Percentiles rank a stretch among this genome's conserved stretches.
Evolutionary conservation across 805 yeast genomes (phyloP).

Genomic region (Teunomyces gatunensis): DNA sequence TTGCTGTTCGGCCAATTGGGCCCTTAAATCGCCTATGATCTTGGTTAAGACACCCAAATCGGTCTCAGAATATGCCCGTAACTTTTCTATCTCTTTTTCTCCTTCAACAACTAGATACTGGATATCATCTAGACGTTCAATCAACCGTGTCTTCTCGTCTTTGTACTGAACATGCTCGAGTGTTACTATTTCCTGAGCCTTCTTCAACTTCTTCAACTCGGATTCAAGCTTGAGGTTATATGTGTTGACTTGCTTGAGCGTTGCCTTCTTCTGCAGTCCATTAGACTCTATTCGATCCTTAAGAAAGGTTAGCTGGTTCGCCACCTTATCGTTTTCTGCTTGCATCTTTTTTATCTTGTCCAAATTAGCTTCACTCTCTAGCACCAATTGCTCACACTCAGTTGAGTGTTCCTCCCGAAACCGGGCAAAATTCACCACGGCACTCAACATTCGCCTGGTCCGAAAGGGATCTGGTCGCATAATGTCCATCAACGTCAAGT

Average conservation of each 20-base stretch:
- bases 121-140: slow-evolving; percentile 59
- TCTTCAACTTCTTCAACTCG: slow-evolving; percentile 59
- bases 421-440: slow-evolving; percentile 80
- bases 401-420: slow-evolving; percentile 74
- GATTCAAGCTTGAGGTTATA: slow-evolving; percentile 58
- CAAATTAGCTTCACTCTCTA: slow-evolving; percentile 49
- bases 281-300: slow-evolving; percentile 10
- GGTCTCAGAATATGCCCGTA: slow-evolving; percentile 58
- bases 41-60: slow-evolving; percentile 55
- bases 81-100: slow-evolving; percentile 55
- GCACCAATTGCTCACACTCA: slow-evolving; percentile 64
- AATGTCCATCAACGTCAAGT: slow-evolving; percentile 72
- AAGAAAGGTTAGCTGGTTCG: slow-evolving; percentile 8
- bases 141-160: slow-evolving; percentile 55
- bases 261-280: slow-evolving; percentile 28
- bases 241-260: slow-evolving; percentile 37
- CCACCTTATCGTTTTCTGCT: slow-evolving; percentile 11
- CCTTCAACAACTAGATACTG: slow-evolving; percentile 56
- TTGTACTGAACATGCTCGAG: slow-evolving; percentile 64
- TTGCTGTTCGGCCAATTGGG: slow-evolving; percentile 39
- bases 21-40: slow-evolving; percentile 52
- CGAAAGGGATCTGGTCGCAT: slow-evolving; percentile 73
- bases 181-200: slow-evolving; percentile 59
- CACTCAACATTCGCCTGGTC: slow-evolving; percentile 66
- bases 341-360: slow-evolving; percentile 35